A percentile compares a stretch with the other conserved stretches of the same genome.
Evolutionary conservation across 768 basidiomycete species (phyloP).

Genomic region (Porphyrellus cyaneotinctus): DNA sequence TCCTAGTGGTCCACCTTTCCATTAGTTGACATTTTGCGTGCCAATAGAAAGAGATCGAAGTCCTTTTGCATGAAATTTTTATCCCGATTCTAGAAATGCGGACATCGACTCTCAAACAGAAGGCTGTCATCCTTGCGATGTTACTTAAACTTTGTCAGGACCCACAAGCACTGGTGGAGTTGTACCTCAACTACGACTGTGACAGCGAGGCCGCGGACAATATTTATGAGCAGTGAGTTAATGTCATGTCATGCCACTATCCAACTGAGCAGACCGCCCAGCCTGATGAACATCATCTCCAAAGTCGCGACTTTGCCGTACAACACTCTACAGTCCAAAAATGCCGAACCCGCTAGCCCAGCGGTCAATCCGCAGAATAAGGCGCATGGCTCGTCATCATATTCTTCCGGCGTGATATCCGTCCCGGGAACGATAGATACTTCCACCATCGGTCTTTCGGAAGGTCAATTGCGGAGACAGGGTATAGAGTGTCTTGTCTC

Average conservation of each 20-base stretch:
- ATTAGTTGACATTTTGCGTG: slow-evolving; percentile 6
- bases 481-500: slow-evolving; percentile 92
- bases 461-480: slow-evolving; percentile 81
- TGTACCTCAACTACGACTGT: slow-evolving; percentile 99
- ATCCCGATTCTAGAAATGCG: slow-evolving; percentile 98
- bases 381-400: slow-evolving; percentile 38
- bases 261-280: slow-evolving; percentile 26
- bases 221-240: slow-evolving; percentile 87
- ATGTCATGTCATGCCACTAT: not conserved
- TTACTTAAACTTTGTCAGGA: slow-evolving; percentile 86
- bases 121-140: slow-evolving; percentile 89
- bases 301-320: slow-evolving; percentile 72
- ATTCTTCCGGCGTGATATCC: slow-evolving; percentile 62
- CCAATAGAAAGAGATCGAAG: slow-evolving; percentile 94
- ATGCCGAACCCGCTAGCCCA: slow-evolving; percentile 58
- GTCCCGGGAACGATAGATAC: slow-evolving; percentile 67
- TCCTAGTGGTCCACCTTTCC: not conserved
- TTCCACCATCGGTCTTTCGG: slow-evolving; percentile 65
- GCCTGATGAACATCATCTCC: slow-evolving; percentile 93
- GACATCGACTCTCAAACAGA: slow-evolving; percentile 92
- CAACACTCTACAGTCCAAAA: slow-evolving; percentile 45
- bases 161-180: slow-evolving; percentile 94
- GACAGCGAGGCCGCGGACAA: slow-evolving; percentile 93
- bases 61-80: slow-evolving; percentile 97
- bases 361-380: slow-evolving; percentile 45